phyloP scores from a whole-genome alignment of 331 rosid genomes.

The Rhamnella rubrinervis region DNA sequence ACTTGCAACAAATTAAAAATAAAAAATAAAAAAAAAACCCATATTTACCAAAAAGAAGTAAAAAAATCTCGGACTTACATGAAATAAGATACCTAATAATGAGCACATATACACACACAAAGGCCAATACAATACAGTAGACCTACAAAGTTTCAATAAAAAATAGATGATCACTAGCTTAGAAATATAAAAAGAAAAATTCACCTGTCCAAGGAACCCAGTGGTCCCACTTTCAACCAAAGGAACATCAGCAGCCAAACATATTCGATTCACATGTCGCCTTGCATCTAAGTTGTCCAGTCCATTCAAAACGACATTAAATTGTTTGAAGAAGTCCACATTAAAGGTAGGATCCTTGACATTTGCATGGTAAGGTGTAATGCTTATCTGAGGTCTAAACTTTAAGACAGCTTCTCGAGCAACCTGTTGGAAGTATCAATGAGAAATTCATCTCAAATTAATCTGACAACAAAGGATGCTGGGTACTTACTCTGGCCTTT shows the following conservation, averaged over 20 bases:
- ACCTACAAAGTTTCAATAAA: neutral
- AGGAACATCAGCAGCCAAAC: constrained; percentile 95
- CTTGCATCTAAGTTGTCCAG: constrained; percentile 99
- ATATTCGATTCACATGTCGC: constrained; percentile 91
- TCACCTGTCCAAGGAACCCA: constrained; percentile 99
- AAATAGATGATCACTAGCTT: constrained; percentile 7
- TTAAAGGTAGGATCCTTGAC: constrained; percentile 83
- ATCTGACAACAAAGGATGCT: constrained; percentile 8
- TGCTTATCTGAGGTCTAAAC: constrained; percentile 86
- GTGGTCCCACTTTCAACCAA: constrained; percentile 99
- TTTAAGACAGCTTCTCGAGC: constrained; percentile 98
- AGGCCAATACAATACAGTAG: neutral
- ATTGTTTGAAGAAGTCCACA: constrained; percentile 86
- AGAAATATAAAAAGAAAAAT: constrained; percentile 20
- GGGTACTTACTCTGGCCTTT: constrained; percentile 76
- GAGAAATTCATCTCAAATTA: constrained; percentile 31
- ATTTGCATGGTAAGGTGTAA: constrained; percentile 84
- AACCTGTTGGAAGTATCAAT: constrained; percentile 66
- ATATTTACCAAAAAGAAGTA: too few species aligned
- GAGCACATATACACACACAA: neutral
- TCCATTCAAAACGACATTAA: constrained; percentile 90
- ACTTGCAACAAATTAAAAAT: too few species aligned
- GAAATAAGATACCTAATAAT: neutral
- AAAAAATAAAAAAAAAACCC: too few species aligned
- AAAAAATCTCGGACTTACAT: neutral